Evolutionary conservation across 371 early-diverging fungal genomes (phyloP), one percentile per base, ranked within the genome.

Genomic region (Apophysomyces ossiformis): DNA sequence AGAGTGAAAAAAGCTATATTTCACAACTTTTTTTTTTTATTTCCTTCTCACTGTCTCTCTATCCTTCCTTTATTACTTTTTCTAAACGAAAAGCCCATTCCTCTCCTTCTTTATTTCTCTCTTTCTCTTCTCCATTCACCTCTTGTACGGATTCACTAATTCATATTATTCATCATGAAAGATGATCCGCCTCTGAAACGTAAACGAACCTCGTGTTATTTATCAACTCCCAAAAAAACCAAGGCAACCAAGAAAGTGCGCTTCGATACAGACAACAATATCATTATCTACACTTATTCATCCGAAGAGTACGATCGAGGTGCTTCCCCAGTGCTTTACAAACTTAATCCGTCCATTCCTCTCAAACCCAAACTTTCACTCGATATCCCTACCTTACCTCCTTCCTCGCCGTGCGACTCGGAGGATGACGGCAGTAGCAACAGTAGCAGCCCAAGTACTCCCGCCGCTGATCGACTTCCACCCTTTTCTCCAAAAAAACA

Each of bases 221-320:
- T 21, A 50, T 50, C 21, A 50, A 16, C 54, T 21, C 21, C 54
- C 0, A 50, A 50, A 50, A 50, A 50, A 50, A 21, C 16, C 54
- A 50, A 50, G 54, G 21, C 54, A 50, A 50, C 54, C 15, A 66
- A 66, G 57, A 63, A 5, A 8, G 68, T 68, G 7, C 68, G 64
- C 4, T 68, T 68, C 47, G 36, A 56, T 32, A 39, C 43, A 16
- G 38, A 16, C 11, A 16, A 54, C 41, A 39, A 44, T 32, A 21
- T 35, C 38, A 64, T 67, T 44, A 18, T 57, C 13, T 58, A 63
- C n/a, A 68, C 68, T 18, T 68, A 68, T 41, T 68, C 68, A 12
- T 44, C 68, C 3, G 58, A 18, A 15, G 68, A 68, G 41, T 68
- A 68, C 18, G 63, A 68, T 47, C 68, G 68, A 13, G 64, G 68